Base-by-base conservation (phyloP, 352 stramenopile species). In the Globisporangium barbulae region DNA sequence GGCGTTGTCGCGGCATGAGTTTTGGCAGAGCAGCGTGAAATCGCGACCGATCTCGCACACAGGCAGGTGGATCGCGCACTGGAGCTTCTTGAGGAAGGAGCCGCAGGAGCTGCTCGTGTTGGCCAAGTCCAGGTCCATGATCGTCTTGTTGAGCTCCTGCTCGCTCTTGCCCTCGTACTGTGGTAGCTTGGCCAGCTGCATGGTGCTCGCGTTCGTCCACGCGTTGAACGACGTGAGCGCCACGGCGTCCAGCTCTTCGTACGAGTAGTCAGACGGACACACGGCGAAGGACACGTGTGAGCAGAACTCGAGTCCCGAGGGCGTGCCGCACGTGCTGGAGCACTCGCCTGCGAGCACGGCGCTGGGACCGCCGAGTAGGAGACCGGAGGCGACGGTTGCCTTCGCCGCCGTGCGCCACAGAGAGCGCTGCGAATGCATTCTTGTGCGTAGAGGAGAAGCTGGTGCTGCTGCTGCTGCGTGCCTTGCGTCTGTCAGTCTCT, bases 31-130 rank as follows among this genome's bases (percentile, higher is more conserved):
- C 19, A 74, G 80, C 33, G 79, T 85, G 50, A 74, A 77, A 59
- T 91, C 84, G 53, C 81, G 76, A 9, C 83, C 83, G 25, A 93
- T 89, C 70, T 94, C 86, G 53, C 86, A 94, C 48, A 91, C 84
- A 2, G 86, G 86, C 44, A 94, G 88, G 69, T 83, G 78, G 39
- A 89, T 68, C 2, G 84, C 84, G 62, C 86, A 94, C 59, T 92
- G 69, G 28, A 94, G 69, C 19, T 70, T 67, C 33, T 75, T 68
- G 47, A 94, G 70, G 44, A 94, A 75, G 12, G 63, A 53, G 53
- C 81, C 80, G 54, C 85, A 94, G 0, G 70, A 21, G 48, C 81
- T 88, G 68, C 71, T 89, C 28, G 67, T 68, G 71, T 94, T 93
- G 44, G 70, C 54, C 35, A 94, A 70, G 63, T 91, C 78, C 41